These are phyloP conservation scores for Russula dissimulans DNA, from an alignment of 768 basidiomycete genomes.

Conservation along the genomic window DNA sequence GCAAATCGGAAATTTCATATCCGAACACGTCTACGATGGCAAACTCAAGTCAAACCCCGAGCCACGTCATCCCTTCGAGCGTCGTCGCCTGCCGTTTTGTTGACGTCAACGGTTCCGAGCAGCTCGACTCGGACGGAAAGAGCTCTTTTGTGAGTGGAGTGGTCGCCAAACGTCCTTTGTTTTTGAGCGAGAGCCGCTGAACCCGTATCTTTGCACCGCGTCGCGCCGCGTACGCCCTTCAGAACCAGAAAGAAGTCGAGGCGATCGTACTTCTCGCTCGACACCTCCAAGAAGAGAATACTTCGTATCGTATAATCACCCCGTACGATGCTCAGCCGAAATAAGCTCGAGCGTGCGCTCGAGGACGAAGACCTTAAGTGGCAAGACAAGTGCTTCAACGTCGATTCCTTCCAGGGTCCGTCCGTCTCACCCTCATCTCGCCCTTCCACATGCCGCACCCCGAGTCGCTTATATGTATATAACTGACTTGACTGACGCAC, in stretches of 20 bases:
- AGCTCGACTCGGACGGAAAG: conserved; percentile 5
- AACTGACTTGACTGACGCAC: not conserved
- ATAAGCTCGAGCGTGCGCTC: conserved; percentile 46
- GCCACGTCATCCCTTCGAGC: conserved; percentile 40
- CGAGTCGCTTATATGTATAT: not conserved
- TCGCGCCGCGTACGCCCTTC: not conserved
- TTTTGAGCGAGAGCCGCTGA: not conserved
- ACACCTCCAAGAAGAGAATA: conserved; percentile 42
- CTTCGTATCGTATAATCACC: conserved; percentile 59
- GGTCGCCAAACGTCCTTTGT: not conserved
- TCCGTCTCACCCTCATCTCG: not conserved
- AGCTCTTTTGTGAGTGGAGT: not conserved
- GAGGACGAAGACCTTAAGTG: conserved; percentile 42
- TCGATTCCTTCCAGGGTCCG: conserved; percentile 74
- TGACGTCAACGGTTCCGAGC: conserved; percentile 40
- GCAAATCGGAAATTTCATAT: conserved; percentile 68
- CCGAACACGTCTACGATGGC: conserved; percentile 51
- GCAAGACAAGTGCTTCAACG: conserved; percentile 66
- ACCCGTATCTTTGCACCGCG: not conserved
- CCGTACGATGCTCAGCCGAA: conserved; percentile 74
- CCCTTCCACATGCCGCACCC: not conserved
- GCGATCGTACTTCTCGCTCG: conserved; percentile 48
- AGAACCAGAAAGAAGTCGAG: conserved; percentile 56
- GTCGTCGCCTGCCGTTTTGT: conserved; percentile 55
- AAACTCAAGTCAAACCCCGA: conserved; percentile 45